A percentile compares a stretch with the other conserved stretches of the same genome.
Conservation (phyloP, 2,329 filamentous ascomycete species). For the Colletotrichum paranaense region DNA sequence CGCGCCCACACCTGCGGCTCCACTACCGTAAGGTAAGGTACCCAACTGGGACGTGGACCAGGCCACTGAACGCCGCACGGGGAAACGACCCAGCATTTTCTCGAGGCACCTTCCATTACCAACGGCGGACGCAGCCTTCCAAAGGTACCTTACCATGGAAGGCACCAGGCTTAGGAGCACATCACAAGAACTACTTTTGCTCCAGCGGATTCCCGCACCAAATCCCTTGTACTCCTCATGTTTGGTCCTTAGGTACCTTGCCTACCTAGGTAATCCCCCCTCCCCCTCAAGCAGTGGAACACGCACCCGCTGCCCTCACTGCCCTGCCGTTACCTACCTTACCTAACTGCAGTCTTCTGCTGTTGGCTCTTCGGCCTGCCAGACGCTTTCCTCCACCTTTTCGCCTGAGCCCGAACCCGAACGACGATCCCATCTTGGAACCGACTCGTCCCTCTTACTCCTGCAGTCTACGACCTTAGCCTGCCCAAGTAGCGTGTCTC, state of each 20-base stretch:
- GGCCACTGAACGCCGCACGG: neutral
- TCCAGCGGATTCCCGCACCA: neutral
- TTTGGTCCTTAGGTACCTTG: neutral
- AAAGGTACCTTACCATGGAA: neutral
- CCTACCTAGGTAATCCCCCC: neutral
- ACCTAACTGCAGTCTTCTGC: neutral
- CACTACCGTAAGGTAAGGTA: neutral
- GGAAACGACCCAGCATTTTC: neutral
- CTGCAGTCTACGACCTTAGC: slow-evolving; percentile 21
- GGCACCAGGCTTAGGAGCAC: neutral
- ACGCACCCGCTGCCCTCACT: neutral
- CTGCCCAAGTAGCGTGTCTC: slow-evolving; percentile 15
- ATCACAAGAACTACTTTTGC: neutral
- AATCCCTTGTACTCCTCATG: neutral
- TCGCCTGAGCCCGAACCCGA: slow-evolving; percentile 32
- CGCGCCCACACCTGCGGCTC: neutral
- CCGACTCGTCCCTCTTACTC: slow-evolving; percentile 28
- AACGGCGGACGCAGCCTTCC: neutral
- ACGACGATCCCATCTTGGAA: slow-evolving; percentile 30
- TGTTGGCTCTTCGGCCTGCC: neutral
- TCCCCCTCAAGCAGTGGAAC: neutral
- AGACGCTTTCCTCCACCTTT: slow-evolving; percentile 21
- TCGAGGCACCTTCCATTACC: neutral
- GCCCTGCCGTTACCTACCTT: neutral
- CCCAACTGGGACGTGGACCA: neutral